A percentile compares a stretch with the other conserved stretches of the same genome.
These are phyloP conservation scores for Cyclotella distinguenda DNA, from an alignment of 108 stramenopile genomes.

Conservation along the genomic window DNA sequence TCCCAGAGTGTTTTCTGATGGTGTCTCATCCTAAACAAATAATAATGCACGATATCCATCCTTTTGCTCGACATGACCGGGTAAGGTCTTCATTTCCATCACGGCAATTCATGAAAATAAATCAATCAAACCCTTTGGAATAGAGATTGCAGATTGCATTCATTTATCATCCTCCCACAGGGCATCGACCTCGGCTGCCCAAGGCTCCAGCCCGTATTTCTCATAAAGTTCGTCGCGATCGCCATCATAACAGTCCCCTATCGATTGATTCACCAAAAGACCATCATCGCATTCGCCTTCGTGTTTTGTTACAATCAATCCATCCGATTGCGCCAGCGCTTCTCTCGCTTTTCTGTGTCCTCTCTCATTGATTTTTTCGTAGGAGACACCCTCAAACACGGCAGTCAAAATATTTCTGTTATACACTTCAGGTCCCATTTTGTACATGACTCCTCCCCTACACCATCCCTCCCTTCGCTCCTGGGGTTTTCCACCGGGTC, in stretches of 20 bases:
- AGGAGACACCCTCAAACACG: conserved; percentile 10
- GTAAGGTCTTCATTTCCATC: too few species aligned
- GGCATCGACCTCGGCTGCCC: conserved; percentile 17
- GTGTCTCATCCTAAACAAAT: too few species aligned
- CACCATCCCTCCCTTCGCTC: conserved; percentile 27
- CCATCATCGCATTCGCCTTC: conserved; percentile 1
- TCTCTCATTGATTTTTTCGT: not conserved
- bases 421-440: conserved; percentile 21
- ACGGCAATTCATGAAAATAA: too few species aligned
- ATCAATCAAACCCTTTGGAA: too few species aligned
- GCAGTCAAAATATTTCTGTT: conserved; percentile 4
- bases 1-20: too few species aligned
- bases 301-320: conserved; percentile 15
- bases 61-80: too few species aligned
- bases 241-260: not conserved
- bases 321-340: conserved; percentile 1
- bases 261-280: conserved; percentile 8
- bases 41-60: too few species aligned
- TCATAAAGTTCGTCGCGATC: conserved; percentile 12
- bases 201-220: conserved; percentile 7
- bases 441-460: conserved; percentile 7
- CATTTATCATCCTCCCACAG: too few species aligned
- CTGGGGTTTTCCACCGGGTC: not conserved
- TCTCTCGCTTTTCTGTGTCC: conserved; percentile 5
- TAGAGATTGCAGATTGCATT: too few species aligned